Evolutionary conservation across 1,284 basidiomycete genomes (phyloP), one percentile per base, ranked within the genome.

Genomic region (Inonotus obliquus): DNA sequence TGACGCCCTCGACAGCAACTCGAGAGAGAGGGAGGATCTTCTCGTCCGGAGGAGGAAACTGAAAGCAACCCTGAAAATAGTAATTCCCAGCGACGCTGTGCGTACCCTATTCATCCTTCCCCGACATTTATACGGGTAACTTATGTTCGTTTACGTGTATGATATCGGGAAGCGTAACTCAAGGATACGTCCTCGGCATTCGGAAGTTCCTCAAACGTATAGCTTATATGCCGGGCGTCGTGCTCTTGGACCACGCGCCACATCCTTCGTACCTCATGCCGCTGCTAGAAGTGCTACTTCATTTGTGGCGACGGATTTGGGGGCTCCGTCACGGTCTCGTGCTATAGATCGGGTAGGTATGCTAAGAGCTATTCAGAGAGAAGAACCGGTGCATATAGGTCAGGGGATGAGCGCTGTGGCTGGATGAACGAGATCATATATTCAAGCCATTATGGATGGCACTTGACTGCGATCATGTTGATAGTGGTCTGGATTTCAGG

Each of bases 11-110:
- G 55, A 27, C n/a, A 41, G 21, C 10, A 48, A 17, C 13, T 27
- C 45, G 55, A 57, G 32, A 4, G 55, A 57, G 27, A 48, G 45
- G 45, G 55, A 57, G n/a, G 45, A 45, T 9, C 25, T 52, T 27
- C 23, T 57, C 25, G 14, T 41, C 5, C 41, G 29, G 37, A 25
- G 55, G 19, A 57, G 55, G 41, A 48, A 57, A 9, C 19, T 57
- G 17, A 57, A 35, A 21, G 14, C 44, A 11, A 47, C 29, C 1
- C 29, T 57, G 29, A 44, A 41, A 29, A 19, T 57, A 21, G 35
- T 57, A 9, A 57, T 57, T 29, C 55, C 55, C 19, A 41, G 41
- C 19, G 41, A 21, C 32, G 29, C 32, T 21, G 55, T 57, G 25
- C 9, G 41, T 47, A 23, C 11, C 27, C 3, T 44, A 44, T 44